Percentiles rank a stretch among this genome's conserved stretches.
These are phyloP conservation scores for Beauveria sp. DNA, from an alignment of 2,329 filamentous ascomycete genomes.

Conservation along the genomic window DNA sequence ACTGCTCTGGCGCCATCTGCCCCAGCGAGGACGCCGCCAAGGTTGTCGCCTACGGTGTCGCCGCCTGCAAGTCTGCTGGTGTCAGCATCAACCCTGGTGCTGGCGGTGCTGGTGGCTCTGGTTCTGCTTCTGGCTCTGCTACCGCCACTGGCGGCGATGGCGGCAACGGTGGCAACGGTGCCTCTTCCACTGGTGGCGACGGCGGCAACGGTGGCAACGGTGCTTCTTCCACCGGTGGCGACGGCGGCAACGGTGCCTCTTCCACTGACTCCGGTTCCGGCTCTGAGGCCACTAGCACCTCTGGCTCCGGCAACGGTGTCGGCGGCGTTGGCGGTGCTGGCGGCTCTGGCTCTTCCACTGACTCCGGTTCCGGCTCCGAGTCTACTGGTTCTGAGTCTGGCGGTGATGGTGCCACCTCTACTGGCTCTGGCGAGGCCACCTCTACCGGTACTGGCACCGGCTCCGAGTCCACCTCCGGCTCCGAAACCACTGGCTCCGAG, in stretches of 20 bases:
- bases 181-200: conserved; percentile 18
- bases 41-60: conserved; percentile 32
- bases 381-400: conserved; percentile 11
- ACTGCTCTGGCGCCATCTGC: conserved; percentile 42
- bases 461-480: conserved; percentile 4
- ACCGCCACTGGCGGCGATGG: not conserved
- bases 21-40: conserved; percentile 25
- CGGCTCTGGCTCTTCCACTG: conserved; percentile 10
- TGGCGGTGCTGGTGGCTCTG: no score
- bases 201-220: conserved; percentile 15
- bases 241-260: conserved; percentile 17
- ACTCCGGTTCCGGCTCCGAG: conserved; percentile 13
- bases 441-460: not conserved
- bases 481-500: conserved; percentile 16
- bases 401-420: conserved; percentile 11
- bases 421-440: not conserved
- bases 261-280: conserved; percentile 13
- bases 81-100: conserved; percentile 5
- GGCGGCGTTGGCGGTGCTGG: no score
- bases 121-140: conserved; percentile 3
- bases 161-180: conserved; percentile 1
- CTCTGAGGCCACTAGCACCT: conserved; percentile 12
- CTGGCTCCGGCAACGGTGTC: not conserved
- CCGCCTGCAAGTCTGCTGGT: conserved; percentile 30
- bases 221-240: conserved; percentile 14